Percentiles rank a stretch among this genome's conserved stretches.
These are phyloP conservation scores for Penicillium canescens DNA, from an alignment of 495 filamentous ascomycete genomes.

Conservation along the genomic window DNA sequence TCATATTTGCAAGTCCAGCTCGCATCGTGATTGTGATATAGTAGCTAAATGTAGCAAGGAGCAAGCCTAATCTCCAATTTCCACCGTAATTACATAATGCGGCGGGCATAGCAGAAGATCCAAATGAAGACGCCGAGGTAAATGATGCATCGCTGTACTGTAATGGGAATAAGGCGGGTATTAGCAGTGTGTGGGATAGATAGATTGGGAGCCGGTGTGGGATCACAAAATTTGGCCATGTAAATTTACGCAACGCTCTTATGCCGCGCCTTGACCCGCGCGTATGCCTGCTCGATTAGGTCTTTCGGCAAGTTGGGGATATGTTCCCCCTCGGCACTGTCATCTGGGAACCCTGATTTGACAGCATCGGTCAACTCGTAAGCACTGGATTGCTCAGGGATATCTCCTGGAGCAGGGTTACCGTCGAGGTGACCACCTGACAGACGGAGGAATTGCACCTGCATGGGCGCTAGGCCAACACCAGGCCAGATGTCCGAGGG, in stretches of 20 bases:
- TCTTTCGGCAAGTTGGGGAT: slow-evolving; percentile 56
- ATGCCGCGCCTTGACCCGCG: slow-evolving; percentile 34
- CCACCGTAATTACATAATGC: background rate
- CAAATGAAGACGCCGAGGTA: background rate
- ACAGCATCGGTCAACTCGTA: background rate
- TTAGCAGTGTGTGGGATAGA: background rate
- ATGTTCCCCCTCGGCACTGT: slow-evolving; percentile 35
- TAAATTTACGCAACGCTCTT: background rate
- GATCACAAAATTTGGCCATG: background rate
- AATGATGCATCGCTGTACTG: background rate
- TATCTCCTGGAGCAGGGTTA: slow-evolving; percentile 8
- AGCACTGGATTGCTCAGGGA: slow-evolving; percentile 4
- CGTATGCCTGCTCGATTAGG: slow-evolving; percentile 55
- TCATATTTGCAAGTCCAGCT: background rate
- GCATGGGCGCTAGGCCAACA: slow-evolving; percentile 57
- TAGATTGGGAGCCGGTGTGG: background rate
- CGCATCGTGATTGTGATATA: background rate
- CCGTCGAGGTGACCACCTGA: slow-evolving; percentile 37
- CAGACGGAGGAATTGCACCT: slow-evolving; percentile 53
- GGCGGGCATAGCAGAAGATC: background rate
- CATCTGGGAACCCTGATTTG: slow-evolving; percentile 13
- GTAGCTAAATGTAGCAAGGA: background rate
- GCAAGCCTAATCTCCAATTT: background rate
- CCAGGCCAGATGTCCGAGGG: slow-evolving; percentile 91
- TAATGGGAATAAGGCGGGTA: background rate